Base-by-base conservation (phyloP, 495 filamentous ascomycete species). In the Aspergillus wentii region DNA sequence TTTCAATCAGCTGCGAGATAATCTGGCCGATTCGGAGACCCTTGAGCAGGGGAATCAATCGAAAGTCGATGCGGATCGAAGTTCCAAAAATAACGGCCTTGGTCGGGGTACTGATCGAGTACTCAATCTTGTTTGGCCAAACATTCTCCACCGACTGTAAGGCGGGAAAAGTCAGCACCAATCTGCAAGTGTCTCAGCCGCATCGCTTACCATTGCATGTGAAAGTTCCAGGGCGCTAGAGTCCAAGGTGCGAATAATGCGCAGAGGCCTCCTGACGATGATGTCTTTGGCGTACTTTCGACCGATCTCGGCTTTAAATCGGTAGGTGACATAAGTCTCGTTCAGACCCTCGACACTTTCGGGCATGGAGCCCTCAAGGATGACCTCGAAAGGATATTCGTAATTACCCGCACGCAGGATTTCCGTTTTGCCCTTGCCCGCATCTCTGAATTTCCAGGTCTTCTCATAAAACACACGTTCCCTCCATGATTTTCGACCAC, bases 71-170 rank as follows among this genome's bases (percentile, higher is more conserved):
- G 9, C 79, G 78, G 29, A 96, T 78, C 13, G 72, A 71, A 11
- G 86, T 94, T 25, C 92, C 92, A 47, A 95, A 95, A 7, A 94
- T 82, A 39, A 92, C 82, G 0, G 89, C 91, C 52, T 94, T 95
- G 37, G 83, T 86, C 2, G 92, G 90, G 6, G 90, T 82, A 42
- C 82, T 80, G 40, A 98, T 83, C 5, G 84, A 85, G 57, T 97
- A 97, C 52, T 92, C 81, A 50, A 96, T 76, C 68, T 98, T 98
- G 61, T 90, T 86, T 8, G 85, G 79, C 92, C 92, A 98, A 38
- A 92, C 77, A 51, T 94, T 94, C 58, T 94, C 86, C 35, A 94
- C 81, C n/a, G 83, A 74, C 77, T 80, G 41, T 27, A 17, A 22
- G 5, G n/a, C n/a, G n/a, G n/a, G n/a, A n/a, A n/a, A n/a, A n/a